Conservation (phyloP, 2,329 filamentous ascomycete genomes). For the Phaeoacremonium minimum region DNA sequence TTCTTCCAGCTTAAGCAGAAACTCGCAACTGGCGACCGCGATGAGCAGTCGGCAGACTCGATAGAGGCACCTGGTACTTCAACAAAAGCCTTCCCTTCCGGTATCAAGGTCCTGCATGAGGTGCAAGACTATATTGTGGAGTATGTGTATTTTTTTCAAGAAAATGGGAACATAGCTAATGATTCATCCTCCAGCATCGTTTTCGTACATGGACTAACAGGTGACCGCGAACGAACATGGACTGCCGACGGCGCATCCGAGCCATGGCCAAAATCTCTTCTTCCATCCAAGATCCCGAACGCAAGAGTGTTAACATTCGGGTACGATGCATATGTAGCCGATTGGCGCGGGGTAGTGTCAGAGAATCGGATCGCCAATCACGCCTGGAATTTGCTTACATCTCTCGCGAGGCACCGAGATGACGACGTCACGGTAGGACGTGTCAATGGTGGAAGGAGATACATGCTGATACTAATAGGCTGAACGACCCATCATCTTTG, state of each 20-base stretch:
- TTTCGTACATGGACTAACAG: conserved; percentile 23
- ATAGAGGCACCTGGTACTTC: too few species aligned
- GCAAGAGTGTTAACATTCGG: conserved; percentile 24
- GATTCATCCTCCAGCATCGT: too few species aligned
- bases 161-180: too few species aligned
- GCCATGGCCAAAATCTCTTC: conserved; percentile 23
- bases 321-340: conserved; percentile 23
- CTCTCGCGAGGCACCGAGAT: too few species aligned
- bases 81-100: too few species aligned
- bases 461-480: too few species aligned
- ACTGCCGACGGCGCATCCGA: conserved; percentile 14
- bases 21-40: too few species aligned
- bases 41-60: too few species aligned
- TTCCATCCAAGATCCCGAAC: conserved; percentile 18
- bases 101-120: too few species aligned
- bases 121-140: too few species aligned
- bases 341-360: conserved; percentile 17
- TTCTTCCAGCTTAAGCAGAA: too few species aligned
- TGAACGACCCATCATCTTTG: conserved; percentile 17
- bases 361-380: conserved; percentile 21
- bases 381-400: conserved; percentile 21
- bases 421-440: conserved; percentile 17
- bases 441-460: background rate
- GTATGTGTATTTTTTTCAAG: too few species aligned
- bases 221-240: conserved; percentile 26